Percentiles rank a stretch among this genome's conserved stretches.
Conservation (phyloP, 148 eudicot genomes). For the Chenopodium quinoa region DNA sequence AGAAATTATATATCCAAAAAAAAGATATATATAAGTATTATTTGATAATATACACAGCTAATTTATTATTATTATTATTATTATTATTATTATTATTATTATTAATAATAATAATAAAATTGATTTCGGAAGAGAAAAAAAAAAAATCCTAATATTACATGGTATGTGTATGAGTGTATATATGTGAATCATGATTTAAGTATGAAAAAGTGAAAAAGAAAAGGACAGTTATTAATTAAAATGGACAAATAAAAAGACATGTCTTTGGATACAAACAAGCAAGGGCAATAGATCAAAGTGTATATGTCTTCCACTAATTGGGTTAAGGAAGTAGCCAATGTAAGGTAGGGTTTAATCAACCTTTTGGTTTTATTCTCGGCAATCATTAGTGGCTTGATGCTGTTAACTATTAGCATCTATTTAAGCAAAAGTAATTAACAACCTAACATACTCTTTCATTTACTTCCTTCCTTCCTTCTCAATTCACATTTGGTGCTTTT, state of each 20-base stretch:
- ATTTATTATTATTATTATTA: too few species aligned
- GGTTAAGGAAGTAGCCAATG: neutral
- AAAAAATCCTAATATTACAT: too few species aligned
- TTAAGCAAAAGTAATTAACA: too few species aligned
- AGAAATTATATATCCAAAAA: too few species aligned
- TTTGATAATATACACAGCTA: too few species aligned
- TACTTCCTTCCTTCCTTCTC: neutral
- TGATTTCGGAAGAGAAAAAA: too few species aligned
- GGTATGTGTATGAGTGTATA: too few species aligned
- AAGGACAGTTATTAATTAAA: too few species aligned
- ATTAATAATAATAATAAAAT: too few species aligned
- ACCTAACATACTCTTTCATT: neutral
- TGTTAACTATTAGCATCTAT: neutral
- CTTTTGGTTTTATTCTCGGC: conserved; percentile 21
- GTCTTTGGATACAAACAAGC: neutral
- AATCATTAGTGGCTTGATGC: conserved; percentile 20
- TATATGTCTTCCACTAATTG: neutral
- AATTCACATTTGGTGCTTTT: conserved; percentile 3
- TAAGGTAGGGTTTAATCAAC: conserved; percentile 10
- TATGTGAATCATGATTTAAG: too few species aligned
- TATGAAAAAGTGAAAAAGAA: neutral
- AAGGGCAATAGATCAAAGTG: neutral
- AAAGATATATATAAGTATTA: too few species aligned
- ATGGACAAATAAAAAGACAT: neutral
- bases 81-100: too few species aligned